Evolutionary conservation across 2,329 filamentous ascomycete genomes (phyloP).

Genomic region (Xylaria multiplex): DNA sequence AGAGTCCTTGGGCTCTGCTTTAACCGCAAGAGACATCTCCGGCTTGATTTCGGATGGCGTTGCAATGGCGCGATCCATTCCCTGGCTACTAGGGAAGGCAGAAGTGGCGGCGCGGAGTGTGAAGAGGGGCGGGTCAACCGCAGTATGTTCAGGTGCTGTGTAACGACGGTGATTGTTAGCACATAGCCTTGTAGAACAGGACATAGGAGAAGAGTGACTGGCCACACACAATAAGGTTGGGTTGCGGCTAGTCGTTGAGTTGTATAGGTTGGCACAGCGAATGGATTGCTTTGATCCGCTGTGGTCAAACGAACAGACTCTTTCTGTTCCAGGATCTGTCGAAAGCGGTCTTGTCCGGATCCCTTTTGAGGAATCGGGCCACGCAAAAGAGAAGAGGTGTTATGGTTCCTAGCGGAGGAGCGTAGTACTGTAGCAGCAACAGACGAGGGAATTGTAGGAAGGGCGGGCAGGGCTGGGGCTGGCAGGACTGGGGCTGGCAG

Average conservation of each 20-base stretch:
- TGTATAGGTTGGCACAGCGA: neutral
- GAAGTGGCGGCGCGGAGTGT: slow-evolving; percentile 2
- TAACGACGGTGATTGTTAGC: slow-evolving; percentile 14
- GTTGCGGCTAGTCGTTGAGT: slow-evolving; percentile 10
- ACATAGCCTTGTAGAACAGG: neutral
- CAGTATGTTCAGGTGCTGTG: slow-evolving; percentile 23
- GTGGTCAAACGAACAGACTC: neutral
- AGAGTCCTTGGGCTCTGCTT: slow-evolving; percentile 13
- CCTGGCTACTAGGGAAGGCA: neutral
- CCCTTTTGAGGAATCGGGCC: slow-evolving; percentile 43
- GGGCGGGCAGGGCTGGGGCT: neutral
- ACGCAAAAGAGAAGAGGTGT: slow-evolving; percentile 10
- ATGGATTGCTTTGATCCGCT: slow-evolving; percentile 7
- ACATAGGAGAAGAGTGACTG: neutral
- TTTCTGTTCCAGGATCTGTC: slow-evolving; percentile 37
- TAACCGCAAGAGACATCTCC: slow-evolving; percentile 19
- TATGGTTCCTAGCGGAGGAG: neutral
- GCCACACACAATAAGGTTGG: slow-evolving; percentile 29
- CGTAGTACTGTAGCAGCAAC: neutral
- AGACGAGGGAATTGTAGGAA: neutral
- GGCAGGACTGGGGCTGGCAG: neutral
- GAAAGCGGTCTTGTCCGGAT: slow-evolving; percentile 46
- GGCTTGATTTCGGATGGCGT: slow-evolving; percentile 5
- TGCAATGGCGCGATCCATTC: slow-evolving; percentile 3
- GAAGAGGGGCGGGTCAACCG: slow-evolving; percentile 17